These are phyloP conservation scores for Cercospora sojina DNA, from an alignment of 2,329 filamentous ascomycete species.

Conservation along the genomic window DNA sequence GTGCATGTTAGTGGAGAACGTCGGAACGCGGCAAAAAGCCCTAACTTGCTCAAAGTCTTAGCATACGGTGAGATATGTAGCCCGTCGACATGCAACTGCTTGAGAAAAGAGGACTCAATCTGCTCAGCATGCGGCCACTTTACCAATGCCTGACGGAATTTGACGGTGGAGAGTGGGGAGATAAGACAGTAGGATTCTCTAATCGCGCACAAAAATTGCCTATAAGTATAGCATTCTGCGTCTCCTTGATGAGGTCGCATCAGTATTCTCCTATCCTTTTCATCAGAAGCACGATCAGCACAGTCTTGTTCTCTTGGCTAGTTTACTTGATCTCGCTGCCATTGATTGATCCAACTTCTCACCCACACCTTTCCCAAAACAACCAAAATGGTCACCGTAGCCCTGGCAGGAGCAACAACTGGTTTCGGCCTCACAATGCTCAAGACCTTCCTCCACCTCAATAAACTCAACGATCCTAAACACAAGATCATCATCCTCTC, in stretches of 20 bases:
- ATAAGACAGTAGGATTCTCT: background rate
- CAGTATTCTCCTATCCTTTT: background rate
- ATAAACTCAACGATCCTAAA: constrained; percentile 11
- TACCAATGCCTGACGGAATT: background rate
- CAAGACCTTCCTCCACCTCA: constrained; percentile 27
- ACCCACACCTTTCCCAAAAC: background rate
- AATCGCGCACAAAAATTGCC: background rate
- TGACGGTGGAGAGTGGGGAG: background rate
- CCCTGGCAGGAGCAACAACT: constrained; percentile 33
- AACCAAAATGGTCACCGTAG: constrained; percentile 30
- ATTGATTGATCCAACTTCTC: background rate
- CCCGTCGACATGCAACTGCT: background rate
- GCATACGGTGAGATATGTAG: background rate
- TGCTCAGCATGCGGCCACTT: background rate
- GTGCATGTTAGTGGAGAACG: background rate
- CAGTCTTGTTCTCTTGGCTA: background rate
- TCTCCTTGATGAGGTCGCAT: background rate
- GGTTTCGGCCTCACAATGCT: constrained; percentile 37
- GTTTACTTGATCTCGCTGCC: too few relatives aligned
- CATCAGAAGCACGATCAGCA: background rate
- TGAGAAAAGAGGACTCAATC: background rate
- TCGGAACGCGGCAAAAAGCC: background rate
- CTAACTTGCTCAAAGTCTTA: background rate
- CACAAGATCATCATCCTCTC: constrained; percentile 34
- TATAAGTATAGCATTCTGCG: background rate